Base-by-base conservation (phyloP, 768 basidiomycete species). In the Boletales sp. region DNA sequence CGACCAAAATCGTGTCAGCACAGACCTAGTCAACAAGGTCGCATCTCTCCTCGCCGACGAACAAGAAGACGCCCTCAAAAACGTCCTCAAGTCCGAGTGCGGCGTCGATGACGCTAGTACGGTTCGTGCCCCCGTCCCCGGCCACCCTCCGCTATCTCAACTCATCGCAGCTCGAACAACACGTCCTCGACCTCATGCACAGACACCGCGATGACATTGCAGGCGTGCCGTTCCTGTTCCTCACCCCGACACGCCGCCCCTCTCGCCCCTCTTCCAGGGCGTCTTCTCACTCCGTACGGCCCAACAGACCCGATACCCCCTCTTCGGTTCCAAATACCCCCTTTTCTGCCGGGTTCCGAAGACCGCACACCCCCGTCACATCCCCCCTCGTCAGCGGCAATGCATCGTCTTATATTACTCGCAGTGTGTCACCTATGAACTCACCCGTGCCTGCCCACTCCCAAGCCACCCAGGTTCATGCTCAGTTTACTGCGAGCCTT, bases 161-260 rank as follows among this genome's bases (percentile, higher is more conserved):
- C 46, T 51, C 59, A 52, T 52, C 44, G 6, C 58, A 90, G 87
- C 73, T 92, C 54, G 94, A 96, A 63, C 88, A 94, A 59, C 82
- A 85, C 64, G 90, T 94, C 51, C 75, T 97, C 17, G 92, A 95
- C 63, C 79, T 96, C 54, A 96, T 97, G 94, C 94, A 97, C 72
- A 87, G 89, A 70, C 90, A 94, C 67, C 78, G 83, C 54, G 93
- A 95, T 77, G 86, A 90, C 72, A 72, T 86, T 36, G 82, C 85
- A 12, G 86, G 87, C 17, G 85, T 90, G 7, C 88, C 89, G 0
- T 92, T 92, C 64, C 72, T 90, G 49, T 89, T 86, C 70, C 74
- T 92, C 43, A 91, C 87, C 5, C 86, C 87, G 18, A 87, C 84
- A 31, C 78, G 85, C 53, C 81, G 88, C 17, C 89, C 88, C 5